Evolutionary conservation across 257 asterid species (phyloP).

Genomic region (Avicennia marina): DNA sequence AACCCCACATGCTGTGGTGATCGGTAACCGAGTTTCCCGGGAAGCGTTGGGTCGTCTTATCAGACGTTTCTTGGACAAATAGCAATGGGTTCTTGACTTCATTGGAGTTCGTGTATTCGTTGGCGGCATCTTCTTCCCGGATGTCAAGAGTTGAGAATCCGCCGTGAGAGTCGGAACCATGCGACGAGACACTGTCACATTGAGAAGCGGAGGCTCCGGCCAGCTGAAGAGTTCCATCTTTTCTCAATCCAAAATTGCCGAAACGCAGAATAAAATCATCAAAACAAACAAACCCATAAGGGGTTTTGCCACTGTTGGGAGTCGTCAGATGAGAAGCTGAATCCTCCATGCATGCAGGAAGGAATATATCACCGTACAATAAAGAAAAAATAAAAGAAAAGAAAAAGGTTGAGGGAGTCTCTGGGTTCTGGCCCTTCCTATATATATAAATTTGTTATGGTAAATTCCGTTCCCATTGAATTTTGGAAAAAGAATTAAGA

Average conservation of each 20-base stretch:
- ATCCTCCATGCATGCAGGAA: conserved; percentile 3
- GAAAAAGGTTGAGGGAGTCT: no score
- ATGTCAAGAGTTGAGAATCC: background rate
- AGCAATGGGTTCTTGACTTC: background rate
- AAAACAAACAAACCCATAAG: background rate
- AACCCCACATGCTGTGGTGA: background rate
- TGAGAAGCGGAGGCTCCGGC: background rate
- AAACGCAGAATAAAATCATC: background rate
- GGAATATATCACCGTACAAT: no score
- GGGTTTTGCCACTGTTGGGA: background rate
- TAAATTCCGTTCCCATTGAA: no score
- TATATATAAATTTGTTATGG: no score
- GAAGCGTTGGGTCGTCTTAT: background rate
- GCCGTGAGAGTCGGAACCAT: background rate
- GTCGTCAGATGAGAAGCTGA: conserved; percentile 3
- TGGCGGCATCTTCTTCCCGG: background rate
- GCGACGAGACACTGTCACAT: background rate
- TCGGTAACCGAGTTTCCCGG: background rate
- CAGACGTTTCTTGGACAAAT: background rate
- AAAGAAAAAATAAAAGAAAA: no score
- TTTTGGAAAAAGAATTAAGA: no score
- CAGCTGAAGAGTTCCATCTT: background rate
- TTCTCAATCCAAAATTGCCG: background rate
- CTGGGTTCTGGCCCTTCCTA: no score
- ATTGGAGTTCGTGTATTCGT: background rate